Percentiles rank a stretch among this genome's conserved stretches.
These are phyloP conservation scores for Aspergillus sp. DNA, from an alignment of 2,329 filamentous ascomycete species.

Conservation along the genomic window DNA sequence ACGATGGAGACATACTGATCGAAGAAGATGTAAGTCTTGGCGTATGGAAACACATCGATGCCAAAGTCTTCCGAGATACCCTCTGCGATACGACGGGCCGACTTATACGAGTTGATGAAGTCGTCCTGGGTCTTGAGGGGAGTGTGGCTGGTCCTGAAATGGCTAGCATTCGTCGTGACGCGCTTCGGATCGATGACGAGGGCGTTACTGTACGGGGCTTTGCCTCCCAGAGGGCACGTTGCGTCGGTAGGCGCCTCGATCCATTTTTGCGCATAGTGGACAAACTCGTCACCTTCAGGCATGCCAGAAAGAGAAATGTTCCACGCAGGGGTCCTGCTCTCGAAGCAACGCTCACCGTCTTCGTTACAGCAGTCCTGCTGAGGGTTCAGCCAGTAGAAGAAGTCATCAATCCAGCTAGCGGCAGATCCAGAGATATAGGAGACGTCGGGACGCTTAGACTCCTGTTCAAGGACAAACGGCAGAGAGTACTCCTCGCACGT, in stretches of 20 bases:
- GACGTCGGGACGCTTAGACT: conserved; percentile 80
- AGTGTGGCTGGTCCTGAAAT: conserved; percentile 88
- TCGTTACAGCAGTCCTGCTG: conserved; percentile 73
- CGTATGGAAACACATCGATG: conserved; percentile 90
- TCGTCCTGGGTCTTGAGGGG: conserved; percentile 83
- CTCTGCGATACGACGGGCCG: conserved; percentile 80
- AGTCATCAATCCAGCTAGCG: conserved; percentile 96
- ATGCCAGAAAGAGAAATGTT: conserved; percentile 86
- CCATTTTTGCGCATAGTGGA: conserved; percentile 81
- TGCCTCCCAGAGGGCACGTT: conserved; percentile 81
- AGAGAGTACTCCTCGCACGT: conserved; percentile 81
- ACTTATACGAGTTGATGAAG: conserved; percentile 85
- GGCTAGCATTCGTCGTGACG: conserved; percentile 69
- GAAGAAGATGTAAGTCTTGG: conserved; percentile 98
- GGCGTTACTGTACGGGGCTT: conserved; percentile 80
- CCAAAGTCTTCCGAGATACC: conserved; percentile 68
- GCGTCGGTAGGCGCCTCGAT: conserved; percentile 73
- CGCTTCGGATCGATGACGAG: conserved; percentile 69
- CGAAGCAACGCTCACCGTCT: conserved; percentile 70
- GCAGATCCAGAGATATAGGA: conserved; percentile 85
- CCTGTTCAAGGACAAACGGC: conserved; percentile 86
- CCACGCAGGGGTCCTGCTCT: conserved; percentile 72
- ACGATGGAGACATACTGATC: conserved; percentile 92
- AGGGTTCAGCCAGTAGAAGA: conserved; percentile 94
- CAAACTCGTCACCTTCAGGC: conserved; percentile 89